Evolutionary conservation across 805 yeast species (phyloP), one percentile per base, ranked within the genome.

Genomic region (Hanseniaspora meyeri): DNA sequence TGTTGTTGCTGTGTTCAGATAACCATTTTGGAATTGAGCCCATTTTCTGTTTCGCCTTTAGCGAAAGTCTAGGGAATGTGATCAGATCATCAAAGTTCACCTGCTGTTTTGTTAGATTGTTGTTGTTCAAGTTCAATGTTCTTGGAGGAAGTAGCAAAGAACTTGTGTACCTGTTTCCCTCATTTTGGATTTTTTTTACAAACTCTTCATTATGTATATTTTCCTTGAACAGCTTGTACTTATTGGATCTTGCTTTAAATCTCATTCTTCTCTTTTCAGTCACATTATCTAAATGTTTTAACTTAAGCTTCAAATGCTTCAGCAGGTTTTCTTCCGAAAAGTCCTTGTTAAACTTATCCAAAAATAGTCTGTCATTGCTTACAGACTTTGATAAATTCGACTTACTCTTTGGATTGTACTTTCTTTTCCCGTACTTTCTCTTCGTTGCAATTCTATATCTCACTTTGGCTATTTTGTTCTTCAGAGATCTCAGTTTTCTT

Each of bases 61-160:
- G 19, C 3, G 37, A 45, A 2, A 29, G 11, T 8, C 29, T 38
- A n/a, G 50, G 49, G 39, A 53, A 53, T 1, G 34, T 10, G n/a
- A 53, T 46, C 2, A 51, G 16, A 6, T 43, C 34, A 7, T 43
- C 38, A 24, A 34, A 20, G 20, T 38, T 43, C 4, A 43, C 14
- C n/a, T 36, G 29, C 4, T 34, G 32, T 14, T 31, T 38, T n/a
- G 49, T 32, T 12, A 46, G 11, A 12, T 29, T 24, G 24, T 53
- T 53, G 34, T 8, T 45, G 17, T 53, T 53, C 12, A 53, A 19
- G 29, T 53, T 53, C 16, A 53, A 53, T 8, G 57, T 53, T 46
- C 57, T 53, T 14, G 57, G 57, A 7, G 57, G 57, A 9, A 53
- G n/a, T 1, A 53, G 34, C n/a, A 53, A 31, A 7, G 57, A 37